phyloP scores from a whole-genome alignment of 202 grass and related monocot species.

The Schoenoplectus tabernaemontani region DNA sequence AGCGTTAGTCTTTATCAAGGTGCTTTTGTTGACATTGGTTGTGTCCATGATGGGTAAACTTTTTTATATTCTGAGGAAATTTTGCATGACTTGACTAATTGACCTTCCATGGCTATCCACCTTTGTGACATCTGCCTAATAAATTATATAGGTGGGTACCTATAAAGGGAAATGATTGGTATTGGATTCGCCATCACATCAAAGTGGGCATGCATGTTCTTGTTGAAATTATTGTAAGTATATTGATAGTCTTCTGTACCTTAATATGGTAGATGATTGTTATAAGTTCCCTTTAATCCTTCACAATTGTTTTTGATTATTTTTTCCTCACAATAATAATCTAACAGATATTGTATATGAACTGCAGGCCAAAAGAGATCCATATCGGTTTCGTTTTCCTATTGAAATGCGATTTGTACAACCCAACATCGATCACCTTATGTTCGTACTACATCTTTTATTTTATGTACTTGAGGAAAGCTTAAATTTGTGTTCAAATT shows the following conservation, averaged over 20 bases:
- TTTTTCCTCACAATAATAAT: constrained; percentile 20
- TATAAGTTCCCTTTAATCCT: background rate
- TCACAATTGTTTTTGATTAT: background rate
- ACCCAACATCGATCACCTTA: constrained; percentile 92
- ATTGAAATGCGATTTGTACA: constrained; percentile 87
- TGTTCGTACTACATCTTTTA: constrained; percentile 42
- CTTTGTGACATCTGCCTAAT: constrained; percentile 8
- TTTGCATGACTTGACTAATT: constrained; percentile 2
- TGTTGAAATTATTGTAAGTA: constrained; percentile 77
- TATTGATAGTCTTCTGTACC: background rate
- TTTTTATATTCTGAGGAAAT: background rate
- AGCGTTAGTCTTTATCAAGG: constrained; percentile 78
- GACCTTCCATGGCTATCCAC: background rate
- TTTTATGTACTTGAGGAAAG: background rate
- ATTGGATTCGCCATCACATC: constrained; percentile 97
- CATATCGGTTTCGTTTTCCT: constrained; percentile 82
- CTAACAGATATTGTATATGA: background rate
- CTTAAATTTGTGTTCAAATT: background rate
- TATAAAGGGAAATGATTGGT: constrained; percentile 98
- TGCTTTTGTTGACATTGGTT: constrained; percentile 89
- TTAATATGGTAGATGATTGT: constrained; percentile 7
- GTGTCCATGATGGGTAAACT: constrained; percentile 80
- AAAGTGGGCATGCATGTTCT: constrained; percentile 88
- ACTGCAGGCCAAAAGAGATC: constrained; percentile 84
- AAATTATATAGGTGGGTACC: constrained; percentile 69